Base-by-base conservation (phyloP, 2,329 filamentous ascomycete species). In the Paraconiothyrium brasiliense region DNA sequence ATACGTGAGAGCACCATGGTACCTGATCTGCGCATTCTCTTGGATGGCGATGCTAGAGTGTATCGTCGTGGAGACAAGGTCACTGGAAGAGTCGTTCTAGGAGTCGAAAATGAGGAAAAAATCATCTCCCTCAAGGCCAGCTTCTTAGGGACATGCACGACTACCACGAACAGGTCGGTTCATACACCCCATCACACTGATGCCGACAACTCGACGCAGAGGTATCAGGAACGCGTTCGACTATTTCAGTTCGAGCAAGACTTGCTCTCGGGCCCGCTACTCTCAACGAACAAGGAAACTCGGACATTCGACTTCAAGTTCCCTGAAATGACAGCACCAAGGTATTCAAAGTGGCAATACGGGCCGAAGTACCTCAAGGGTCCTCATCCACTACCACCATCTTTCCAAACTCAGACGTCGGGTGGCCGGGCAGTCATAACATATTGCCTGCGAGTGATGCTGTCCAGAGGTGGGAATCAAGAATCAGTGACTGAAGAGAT, bases 301-400 rank as follows among this genome's bases (percentile, higher is more conserved):
- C 78, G 76, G 75, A 54, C 66, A 1, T 78, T 79, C 59, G 71
- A 75, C n/a, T 78, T 77, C 63, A 65, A 65, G 14, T 76, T 78
- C 50, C 76, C 76, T 22, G 66, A 71, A 4, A 59, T 58, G n/a
- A 78, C 76, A 0, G 67, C 72, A 47, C 66, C 68, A 52, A 68
- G 64, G 14, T 73, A 67, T 58, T 73, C 73, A 9, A 67, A 71
- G 44, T 68, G 72, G 46, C 56, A 64, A 16, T 70, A 74, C 47
- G 71, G 71, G 14, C 61, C 70, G 14, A 72, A 72, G 44, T 78
- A 76, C 54, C 54, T 65, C 20, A 70, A 68, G 57, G 70, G 71
- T 44, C 72, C 74, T 41, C 75, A 78, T 49, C 64, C 70, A 41
- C 65, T 78, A 30, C 76, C 76, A 6, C 76, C 76, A 9, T 73